Evolutionary conservation across 805 yeast species (phyloP), one percentile per base, ranked within the genome.

Genomic region (Scheffersomyces ergatensis): DNA sequence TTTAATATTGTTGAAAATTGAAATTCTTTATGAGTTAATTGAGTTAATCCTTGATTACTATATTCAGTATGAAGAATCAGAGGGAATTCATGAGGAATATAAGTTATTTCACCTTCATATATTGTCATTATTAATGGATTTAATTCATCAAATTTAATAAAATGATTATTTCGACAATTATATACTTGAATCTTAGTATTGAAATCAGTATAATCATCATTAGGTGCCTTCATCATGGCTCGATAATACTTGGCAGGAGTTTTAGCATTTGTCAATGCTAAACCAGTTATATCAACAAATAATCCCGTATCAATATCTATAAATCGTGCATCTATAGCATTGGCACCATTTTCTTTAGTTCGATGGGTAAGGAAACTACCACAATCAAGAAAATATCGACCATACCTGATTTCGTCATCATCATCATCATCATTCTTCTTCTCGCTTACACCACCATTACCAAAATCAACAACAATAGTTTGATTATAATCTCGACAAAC

Each of bases 131-230:
- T 55, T 44, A 84, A 56, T 4, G 88, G 87, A 7, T 77, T 67
- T n/a, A 83, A 44, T 43, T 78, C 78, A 1, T 70, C 60, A 41
- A 70, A 61, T 1, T 65, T 54, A 39, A 73, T 73, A 47, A 77
- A 80, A 61, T 84, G 90, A 40, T 70, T 66, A 60, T 82, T 81
- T 47, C 85, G 68, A 55, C 89, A 83, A 41, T 72, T 66, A 40
- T 7, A 17, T 29, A 14, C 32, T 14, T 23, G 20, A 35, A 29
- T 2, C 2, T 40, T 39, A n/a, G 47, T 42, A 30, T 51, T 44
- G 20, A 42, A 36, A 5, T 26, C 20, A n/a, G 18, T 23, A 30
- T 29, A n/a, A 29, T 29, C 18, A 29, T 29, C 5, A 14, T 44
- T 39, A 24, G 42, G 21, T 4, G 45, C 35, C n/a, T 46, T 46